Evolutionary conservation across 495 filamentous ascomycete genomes (phyloP).

Genomic region (Neurospora sp.): DNA sequence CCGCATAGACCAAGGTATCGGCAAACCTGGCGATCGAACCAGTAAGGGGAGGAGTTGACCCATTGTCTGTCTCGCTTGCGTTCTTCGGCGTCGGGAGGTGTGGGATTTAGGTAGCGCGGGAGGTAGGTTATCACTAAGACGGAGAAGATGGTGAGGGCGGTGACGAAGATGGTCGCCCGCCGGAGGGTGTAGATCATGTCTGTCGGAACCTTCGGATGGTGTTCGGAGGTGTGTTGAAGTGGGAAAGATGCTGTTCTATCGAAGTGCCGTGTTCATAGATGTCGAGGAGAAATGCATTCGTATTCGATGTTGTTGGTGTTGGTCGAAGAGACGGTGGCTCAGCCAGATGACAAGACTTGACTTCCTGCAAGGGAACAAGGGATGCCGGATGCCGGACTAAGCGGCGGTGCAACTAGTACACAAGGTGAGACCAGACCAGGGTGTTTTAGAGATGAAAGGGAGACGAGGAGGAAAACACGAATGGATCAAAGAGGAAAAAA

Average conservation of each 20-base stretch:
- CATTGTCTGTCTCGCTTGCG: constrained; percentile 53
- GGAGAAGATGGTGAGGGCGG: constrained; percentile 15
- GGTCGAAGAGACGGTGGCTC: background rate
- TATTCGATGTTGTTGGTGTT: background rate
- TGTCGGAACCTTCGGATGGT: background rate
- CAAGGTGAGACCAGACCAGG: background rate
- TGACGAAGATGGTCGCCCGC: constrained; percentile 20
- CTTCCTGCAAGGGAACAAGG: background rate
- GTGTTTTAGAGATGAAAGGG: background rate
- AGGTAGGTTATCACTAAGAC: constrained; percentile 26
- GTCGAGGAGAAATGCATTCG: background rate
- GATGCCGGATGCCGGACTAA: background rate
- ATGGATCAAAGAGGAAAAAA: background rate
- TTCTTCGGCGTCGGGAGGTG: constrained; percentile 30
- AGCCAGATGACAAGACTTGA: background rate
- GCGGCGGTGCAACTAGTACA: background rate
- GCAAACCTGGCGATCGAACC: constrained; percentile 65
- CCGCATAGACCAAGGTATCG: constrained; percentile 67
- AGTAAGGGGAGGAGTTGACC: constrained; percentile 61
- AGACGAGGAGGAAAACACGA: background rate
- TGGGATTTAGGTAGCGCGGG: constrained; percentile 34
- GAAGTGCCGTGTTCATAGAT: background rate
- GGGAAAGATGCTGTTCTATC: background rate
- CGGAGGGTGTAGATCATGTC: constrained; percentile 27
- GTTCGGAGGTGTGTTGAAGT: background rate